phyloP scores from a whole-genome alignment of 345 rosid genomes.

The Xanthoceras sorbifolium region DNA sequence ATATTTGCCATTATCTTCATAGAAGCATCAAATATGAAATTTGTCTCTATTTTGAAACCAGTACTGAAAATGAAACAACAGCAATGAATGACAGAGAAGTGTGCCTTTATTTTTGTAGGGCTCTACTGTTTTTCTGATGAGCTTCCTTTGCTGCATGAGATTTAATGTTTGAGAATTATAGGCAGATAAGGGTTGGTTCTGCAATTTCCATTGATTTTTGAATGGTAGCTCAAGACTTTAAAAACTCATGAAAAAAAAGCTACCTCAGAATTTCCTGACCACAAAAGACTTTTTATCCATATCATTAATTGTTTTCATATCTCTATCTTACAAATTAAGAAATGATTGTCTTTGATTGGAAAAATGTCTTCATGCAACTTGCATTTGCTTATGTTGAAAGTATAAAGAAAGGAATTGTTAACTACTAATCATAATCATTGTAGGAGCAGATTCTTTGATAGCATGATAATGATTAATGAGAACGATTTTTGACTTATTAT shows the following conservation, averaged over 20 bases:
- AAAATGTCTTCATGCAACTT: conserved; percentile 28
- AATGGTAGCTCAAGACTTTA: conserved; percentile 29
- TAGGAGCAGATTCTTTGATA: conserved; percentile 11
- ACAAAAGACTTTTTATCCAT: neutral
- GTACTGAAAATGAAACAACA: conserved; percentile 28
- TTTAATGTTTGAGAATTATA: conserved; percentile 25
- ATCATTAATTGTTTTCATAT: neutral
- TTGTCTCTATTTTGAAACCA: conserved; percentile 41
- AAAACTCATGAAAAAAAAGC: neutral
- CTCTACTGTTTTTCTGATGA: conserved; percentile 18
- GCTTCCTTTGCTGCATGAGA: conserved; percentile 13
- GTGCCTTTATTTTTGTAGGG: neutral
- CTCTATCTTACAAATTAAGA: neutral
- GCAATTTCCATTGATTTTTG: neutral
- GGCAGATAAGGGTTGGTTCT: conserved; percentile 20
- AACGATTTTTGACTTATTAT: neutral
- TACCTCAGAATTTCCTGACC: conserved; percentile 15
- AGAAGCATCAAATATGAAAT: conserved; percentile 14
- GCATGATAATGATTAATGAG: conserved; percentile 8
- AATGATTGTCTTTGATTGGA: conserved; percentile 22
- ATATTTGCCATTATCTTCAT: conserved; percentile 24
- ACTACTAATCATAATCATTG: conserved; percentile 20
- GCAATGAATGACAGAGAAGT: conserved; percentile 25
- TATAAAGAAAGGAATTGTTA: conserved; percentile 19
- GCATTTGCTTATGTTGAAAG: conserved; percentile 34